Base-by-base conservation (phyloP, 2,329 filamentous ascomycete species). In the Cladorrhinum sp. region DNA sequence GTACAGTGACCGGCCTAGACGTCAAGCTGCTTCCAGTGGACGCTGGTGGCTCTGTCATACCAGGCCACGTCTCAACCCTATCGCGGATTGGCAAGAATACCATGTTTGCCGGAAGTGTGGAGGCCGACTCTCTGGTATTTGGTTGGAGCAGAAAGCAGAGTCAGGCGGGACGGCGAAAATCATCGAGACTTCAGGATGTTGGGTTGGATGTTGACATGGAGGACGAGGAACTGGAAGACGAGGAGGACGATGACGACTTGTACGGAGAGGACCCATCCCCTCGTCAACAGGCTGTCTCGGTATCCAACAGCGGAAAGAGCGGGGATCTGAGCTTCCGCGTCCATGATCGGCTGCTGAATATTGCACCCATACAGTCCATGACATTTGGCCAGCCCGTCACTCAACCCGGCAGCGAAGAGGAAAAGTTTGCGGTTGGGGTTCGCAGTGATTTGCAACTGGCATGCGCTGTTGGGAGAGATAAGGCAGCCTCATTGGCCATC, bases 1-100 rank as follows among this genome's bases (percentile, higher is more conserved):
- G 95, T 58, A 96, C 91, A 2, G 92, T 99, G 1, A 96, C 93
- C 24, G 92, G 92, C 1, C 80, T 99, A 63, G 86, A 83, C n/a
- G 76, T 99, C 57, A 86, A 85, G 64, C 75, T 84, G 42, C 79
- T 97, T 4, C 71, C 83, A 3, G 69, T 77, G 42, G 85, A 90
- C 58, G 80, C 82, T 23, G 89, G 90, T 9, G 88, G 89, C 7
- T 72, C 76, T 28, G 64, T 90, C 9, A 71, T 96, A 61, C 82
- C 82, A 54, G 81, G 82, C 48, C 77, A 82, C 21, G 83, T 87
- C 24, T 88, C 91, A 1, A 92, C 90, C 63, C 82, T 91, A 1
- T 85, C 86, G 23, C 84, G 81, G 57, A 73, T 98, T 2, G 84
- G 86, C 3, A 84, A 85, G 58, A 86, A 87, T 10, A 81, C 82